phyloP scores from a whole-genome alignment of 306 rosid species.

The Cicer chorassanicum region DNA sequence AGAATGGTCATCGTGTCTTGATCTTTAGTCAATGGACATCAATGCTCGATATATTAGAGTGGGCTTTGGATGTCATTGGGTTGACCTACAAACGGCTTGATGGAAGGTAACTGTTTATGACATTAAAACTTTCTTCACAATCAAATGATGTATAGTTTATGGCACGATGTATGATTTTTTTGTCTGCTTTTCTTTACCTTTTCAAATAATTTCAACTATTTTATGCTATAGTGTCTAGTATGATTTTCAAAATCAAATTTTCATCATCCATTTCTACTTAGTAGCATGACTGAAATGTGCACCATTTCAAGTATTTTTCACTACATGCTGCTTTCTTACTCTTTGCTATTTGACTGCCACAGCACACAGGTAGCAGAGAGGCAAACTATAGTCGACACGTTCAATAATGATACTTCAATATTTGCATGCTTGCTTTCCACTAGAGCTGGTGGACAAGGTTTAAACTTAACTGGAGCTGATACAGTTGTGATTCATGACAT shows the following conservation, averaged over 20 bases:
- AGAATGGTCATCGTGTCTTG: conserved; percentile 81
- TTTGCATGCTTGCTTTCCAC: conserved; percentile 98
- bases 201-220: neutral
- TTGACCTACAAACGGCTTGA: conserved; percentile 88
- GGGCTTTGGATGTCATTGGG: conserved; percentile 95
- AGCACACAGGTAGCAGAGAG: conserved; percentile 93
- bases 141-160: neutral
- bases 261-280: neutral
- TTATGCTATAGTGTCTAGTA: neutral
- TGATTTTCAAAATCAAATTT: neutral
- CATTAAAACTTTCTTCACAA: neutral
- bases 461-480: conserved; percentile 91
- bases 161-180: neutral
- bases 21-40: conserved; percentile 99
- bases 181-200: neutral
- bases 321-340: conserved; percentile 16
- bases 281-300: conserved; percentile 4
- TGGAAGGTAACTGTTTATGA: conserved; percentile 74
- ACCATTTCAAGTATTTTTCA: conserved; percentile 27
- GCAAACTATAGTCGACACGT: conserved; percentile 93
- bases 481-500: conserved; percentile 95
- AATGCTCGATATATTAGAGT: conserved; percentile 96
- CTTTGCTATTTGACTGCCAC: conserved; percentile 52
- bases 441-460: conserved; percentile 98
- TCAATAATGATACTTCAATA: conserved; percentile 79